Evolutionary conservation across 2,329 filamentous ascomycete species (phyloP), one percentile per base, ranked within the genome.

Genomic region (Hymenoscyphus repandus): DNA sequence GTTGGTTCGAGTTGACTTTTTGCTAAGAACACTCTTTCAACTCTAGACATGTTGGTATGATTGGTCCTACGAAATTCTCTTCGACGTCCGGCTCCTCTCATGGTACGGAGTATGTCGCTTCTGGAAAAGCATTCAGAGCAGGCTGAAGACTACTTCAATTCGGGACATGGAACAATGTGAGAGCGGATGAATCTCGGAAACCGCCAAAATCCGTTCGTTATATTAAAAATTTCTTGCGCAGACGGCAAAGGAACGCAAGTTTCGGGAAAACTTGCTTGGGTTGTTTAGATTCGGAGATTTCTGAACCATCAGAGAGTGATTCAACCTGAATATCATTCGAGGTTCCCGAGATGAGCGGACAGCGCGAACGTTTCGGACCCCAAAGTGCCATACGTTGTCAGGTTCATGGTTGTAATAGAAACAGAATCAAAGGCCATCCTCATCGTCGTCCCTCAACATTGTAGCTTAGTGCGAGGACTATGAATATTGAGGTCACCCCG

Each of bases 171-270:
- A 41, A 30, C 20, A 43, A 43, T 30, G 47, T 44, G 47, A 31
- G 18, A 30, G 32, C 40, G 47, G 40, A 42, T 49, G 17, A 37
- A 44, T 49, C n/a, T 44, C 47, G 47, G 47, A 32, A 9, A n/a
- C 45, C 20, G 37, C 20, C 41, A 31, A 13, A 44, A 13, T n/a
- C 30, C 22, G 31, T 20, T 27, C 22, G 7, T 27, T 27, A 44
- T 22, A 27, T 43, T 20, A 32, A 27, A n/a, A 5, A 13, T 10
- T 31, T 13, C 15, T 13, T 15, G 22, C 27, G 41, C 41, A 31
- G n/a, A 32, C 20, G 41, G 41, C 41, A 44, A 15, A 44, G 41
- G 15, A 44, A 10, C 20, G 27, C 41, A 44, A 11, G 41, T 10
- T 33, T 44, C 27, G 45, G 33, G 38, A 47, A 34, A 31, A 7